Evolutionary conservation across 768 basidiomycete species (phyloP).

Genomic region (Mycena haematopus): DNA sequence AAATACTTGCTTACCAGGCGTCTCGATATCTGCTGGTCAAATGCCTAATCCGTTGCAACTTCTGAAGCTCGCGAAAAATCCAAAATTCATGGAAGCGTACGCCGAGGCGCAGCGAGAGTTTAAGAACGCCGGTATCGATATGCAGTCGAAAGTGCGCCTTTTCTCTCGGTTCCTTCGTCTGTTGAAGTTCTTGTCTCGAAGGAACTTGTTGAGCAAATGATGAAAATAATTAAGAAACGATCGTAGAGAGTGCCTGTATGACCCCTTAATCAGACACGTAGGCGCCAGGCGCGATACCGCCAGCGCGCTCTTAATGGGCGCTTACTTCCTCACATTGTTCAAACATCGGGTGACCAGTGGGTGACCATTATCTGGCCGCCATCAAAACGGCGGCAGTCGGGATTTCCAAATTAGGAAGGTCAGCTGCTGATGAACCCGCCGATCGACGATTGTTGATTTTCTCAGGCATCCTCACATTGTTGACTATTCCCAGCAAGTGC

Average conservation of each 20-base stretch:
- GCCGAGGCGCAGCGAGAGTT: slow-evolving; percentile 55
- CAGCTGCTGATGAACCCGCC: slow-evolving; percentile 10
- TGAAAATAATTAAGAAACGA: slow-evolving; percentile 36
- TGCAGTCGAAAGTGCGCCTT: slow-evolving; percentile 55
- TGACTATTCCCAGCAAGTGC: not conserved
- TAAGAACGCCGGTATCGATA: slow-evolving; percentile 65
- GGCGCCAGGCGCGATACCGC: slow-evolving; percentile 1
- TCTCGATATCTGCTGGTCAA: slow-evolving; percentile 20
- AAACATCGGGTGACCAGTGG: not conserved
- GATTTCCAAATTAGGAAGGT: slow-evolving; percentile 6
- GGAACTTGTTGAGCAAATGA: slow-evolving; percentile 56
- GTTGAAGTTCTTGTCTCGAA: slow-evolving; percentile 29
- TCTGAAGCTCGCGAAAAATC: slow-evolving; percentile 57
- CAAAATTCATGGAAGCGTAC: slow-evolving; percentile 58
- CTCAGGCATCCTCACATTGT: slow-evolving; percentile 3
- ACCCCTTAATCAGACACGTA: not conserved
- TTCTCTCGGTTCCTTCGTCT: not conserved
- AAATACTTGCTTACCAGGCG: slow-evolving; percentile 16
- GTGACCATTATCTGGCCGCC: not conserved
- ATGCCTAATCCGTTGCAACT: slow-evolving; percentile 47
- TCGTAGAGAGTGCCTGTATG: slow-evolving; percentile 6
- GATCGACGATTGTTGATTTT: not conserved
- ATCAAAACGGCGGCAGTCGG: slow-evolving; percentile 18
- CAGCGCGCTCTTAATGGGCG: not conserved
- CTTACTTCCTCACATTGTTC: not conserved